phyloP scores from a whole-genome alignment of 2,329 filamentous ascomycete genomes.

The Arthrinium phaeospermum region DNA sequence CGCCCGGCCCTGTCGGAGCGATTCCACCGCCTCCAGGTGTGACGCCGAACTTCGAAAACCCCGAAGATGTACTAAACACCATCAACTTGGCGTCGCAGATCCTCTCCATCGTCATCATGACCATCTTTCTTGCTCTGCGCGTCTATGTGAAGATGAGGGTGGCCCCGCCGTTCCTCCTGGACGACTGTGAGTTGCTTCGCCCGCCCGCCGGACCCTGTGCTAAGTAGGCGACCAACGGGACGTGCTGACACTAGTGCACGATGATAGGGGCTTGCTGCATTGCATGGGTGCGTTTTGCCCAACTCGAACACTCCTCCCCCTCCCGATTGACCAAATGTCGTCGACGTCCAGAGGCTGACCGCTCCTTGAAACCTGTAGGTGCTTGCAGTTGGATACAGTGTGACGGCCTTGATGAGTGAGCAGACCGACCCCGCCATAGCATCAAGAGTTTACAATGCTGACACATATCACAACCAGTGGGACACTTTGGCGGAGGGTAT shows the following conservation, averaged over 20 bases:
- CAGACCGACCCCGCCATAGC: neutral
- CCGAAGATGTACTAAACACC: slow-evolving; percentile 1
- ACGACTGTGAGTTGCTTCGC: slow-evolving; percentile 17
- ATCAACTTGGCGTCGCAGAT: slow-evolving; percentile 16
- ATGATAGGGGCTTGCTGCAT: slow-evolving; percentile 8
- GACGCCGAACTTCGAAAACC: slow-evolving; percentile 9
- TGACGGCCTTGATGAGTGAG: slow-evolving; percentile 14
- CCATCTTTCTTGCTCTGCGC: neutral
- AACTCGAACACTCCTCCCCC: neutral
- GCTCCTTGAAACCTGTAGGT: neutral
- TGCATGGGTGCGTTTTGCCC: neutral
- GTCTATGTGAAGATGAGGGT: neutral
- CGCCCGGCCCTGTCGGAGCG: slow-evolving; percentile 1
- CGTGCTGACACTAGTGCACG: neutral
- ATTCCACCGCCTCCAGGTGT: slow-evolving; percentile 3
- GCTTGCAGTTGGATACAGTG: slow-evolving; percentile 3
- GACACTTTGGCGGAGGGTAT: slow-evolving; percentile 3
- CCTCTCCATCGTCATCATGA: slow-evolving; percentile 7
- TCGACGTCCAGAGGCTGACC: neutral
- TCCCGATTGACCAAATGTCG: neutral
- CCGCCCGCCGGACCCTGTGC: neutral
- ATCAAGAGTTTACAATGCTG: neutral
- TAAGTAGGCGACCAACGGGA: neutral
- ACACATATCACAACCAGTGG: neutral
- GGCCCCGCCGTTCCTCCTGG: slow-evolving; percentile 11